These are phyloP conservation scores for Lactarius deliciosus DNA, from an alignment of 768 basidiomycete species.

Conservation along the genomic window DNA sequence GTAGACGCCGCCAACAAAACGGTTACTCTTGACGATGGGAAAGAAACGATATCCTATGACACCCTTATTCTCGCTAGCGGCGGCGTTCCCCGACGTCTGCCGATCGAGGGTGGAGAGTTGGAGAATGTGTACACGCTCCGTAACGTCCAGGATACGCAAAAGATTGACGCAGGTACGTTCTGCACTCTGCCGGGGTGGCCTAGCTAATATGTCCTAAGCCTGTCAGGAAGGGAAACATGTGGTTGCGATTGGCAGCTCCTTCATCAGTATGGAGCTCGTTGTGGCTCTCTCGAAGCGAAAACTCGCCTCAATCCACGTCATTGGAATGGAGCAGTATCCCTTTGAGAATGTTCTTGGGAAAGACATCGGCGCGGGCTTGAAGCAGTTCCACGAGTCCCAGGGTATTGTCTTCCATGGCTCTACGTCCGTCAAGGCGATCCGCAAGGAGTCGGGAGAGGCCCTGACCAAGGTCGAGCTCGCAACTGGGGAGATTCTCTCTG, in stretches of 20 bases:
- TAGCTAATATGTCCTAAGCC: conserved; percentile 38
- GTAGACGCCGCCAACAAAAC: conserved; percentile 62
- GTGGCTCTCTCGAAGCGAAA: conserved; percentile 69
- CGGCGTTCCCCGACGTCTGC: conserved; percentile 68
- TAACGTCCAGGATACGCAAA: conserved; percentile 65
- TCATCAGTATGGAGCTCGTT: conserved; percentile 93
- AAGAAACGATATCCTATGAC: conserved; percentile 65
- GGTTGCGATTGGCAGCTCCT: conserved; percentile 85
- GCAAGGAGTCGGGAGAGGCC: conserved; percentile 50
- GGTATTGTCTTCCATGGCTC: conserved; percentile 85
- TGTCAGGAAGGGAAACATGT: conserved; percentile 70
- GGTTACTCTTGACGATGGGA: conserved; percentile 59
- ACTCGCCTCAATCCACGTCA: conserved; percentile 77
- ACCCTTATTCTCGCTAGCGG: conserved; percentile 81
- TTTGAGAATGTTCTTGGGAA: conserved; percentile 82
- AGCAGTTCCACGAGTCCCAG: conserved; percentile 77
- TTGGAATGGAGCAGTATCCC: conserved; percentile 80
- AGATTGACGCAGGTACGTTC: conserved; percentile 62
- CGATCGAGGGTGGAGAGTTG: conserved; percentile 70
- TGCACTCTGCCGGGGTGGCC: too few species aligned
- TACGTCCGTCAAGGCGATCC: conserved; percentile 64
- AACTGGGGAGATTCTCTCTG: conserved; percentile 50
- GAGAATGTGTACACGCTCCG: conserved; percentile 79
- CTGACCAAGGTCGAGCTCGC: conserved; percentile 48
- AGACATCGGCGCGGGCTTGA: conserved; percentile 72